Percentiles rank a stretch among this genome's conserved stretches.
Conservation (phyloP, 2,329 filamentous ascomycete genomes). For the Xylariales sp. region DNA sequence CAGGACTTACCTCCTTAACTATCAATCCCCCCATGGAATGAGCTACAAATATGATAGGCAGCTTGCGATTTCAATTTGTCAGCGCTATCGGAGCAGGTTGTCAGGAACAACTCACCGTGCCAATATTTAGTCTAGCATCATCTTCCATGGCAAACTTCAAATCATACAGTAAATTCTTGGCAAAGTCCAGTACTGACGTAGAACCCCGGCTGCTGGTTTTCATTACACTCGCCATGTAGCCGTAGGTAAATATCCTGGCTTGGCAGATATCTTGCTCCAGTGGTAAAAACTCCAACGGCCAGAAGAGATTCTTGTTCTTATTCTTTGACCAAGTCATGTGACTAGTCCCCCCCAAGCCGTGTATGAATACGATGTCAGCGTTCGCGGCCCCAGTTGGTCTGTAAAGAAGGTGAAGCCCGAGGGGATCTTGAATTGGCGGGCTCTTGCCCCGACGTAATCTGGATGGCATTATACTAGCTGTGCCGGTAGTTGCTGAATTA, state of each 20-base stretch:
- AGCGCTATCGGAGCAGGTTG: background rate
- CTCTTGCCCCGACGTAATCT: too few relatives aligned
- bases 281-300: slow-evolving; percentile 25
- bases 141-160: slow-evolving; percentile 20
- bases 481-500: too few relatives aligned
- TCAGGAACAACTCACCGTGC: slow-evolving; percentile 10
- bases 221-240: slow-evolving; percentile 25
- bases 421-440: too few relatives aligned
- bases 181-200: slow-evolving; percentile 26
- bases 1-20: slow-evolving; percentile 20
- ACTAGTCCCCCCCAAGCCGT: slow-evolving; percentile 26
- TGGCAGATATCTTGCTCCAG: slow-evolving; percentile 18
- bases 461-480: too few relatives aligned
- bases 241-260: slow-evolving; percentile 26
- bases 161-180: slow-evolving; percentile 23
- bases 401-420: background rate
- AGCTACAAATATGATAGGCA: slow-evolving; percentile 21
- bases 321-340: slow-evolving; percentile 24
- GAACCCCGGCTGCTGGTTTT: slow-evolving; percentile 10
- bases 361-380: background rate
- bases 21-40: slow-evolving; percentile 26
- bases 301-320: slow-evolving; percentile 21
- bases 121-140: slow-evolving; percentile 15
- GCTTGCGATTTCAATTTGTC: slow-evolving; percentile 3
- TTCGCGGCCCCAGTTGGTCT: background rate